Evolutionary conservation across 257 asterid species (phyloP), one percentile per base, ranked within the genome.

Genomic region (Nemophila menziesii): DNA sequence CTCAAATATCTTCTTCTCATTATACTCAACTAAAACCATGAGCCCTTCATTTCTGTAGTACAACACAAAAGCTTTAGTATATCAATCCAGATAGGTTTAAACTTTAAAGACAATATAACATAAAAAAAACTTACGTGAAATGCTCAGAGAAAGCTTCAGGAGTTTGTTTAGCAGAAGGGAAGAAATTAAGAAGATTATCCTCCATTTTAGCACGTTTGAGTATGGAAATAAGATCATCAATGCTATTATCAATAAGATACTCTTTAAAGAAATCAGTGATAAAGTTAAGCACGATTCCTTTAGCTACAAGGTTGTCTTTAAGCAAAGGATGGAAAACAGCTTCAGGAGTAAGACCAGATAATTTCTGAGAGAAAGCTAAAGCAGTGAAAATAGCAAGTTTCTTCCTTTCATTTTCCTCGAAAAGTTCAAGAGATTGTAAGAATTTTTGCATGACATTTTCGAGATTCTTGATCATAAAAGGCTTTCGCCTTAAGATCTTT

Each of bases 331-430:
- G 98, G 72, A 90, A 71, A 24, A 90, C 98, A 52, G 92, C 74
- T 79, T 90, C 98, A 0, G 98, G 98, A 22, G 92, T 94, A 22
- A 90, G 98, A 48, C 98, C 96, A 39, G 98, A 90, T 60, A 90
- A 57, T 63, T 86, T 90, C 87, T 90, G 98, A 22, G 98, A 84
- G 60, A 90, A 90, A 27, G 98, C 98, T 65, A 90, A 96, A 24
- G 98, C 96, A 3, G 98, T 80, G 74, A 90, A 90, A 42, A 90
- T 84, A 5, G 98, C 95, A 51, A 90, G 93, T 77, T 85, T 90
- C 82, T 81, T 90, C 64, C 93, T 78, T 66, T 90, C 98, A 77
- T 90, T 81, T 55, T 85, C 92, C 64, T 84, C 92, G n/a, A 90
- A 90, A 44, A 90, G 92, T 52, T 90, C 98, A 82, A 90, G 65